Conservation (phyloP, 1,284 basidiomycete genomes). For the Ustilago xerochloae region DNA sequence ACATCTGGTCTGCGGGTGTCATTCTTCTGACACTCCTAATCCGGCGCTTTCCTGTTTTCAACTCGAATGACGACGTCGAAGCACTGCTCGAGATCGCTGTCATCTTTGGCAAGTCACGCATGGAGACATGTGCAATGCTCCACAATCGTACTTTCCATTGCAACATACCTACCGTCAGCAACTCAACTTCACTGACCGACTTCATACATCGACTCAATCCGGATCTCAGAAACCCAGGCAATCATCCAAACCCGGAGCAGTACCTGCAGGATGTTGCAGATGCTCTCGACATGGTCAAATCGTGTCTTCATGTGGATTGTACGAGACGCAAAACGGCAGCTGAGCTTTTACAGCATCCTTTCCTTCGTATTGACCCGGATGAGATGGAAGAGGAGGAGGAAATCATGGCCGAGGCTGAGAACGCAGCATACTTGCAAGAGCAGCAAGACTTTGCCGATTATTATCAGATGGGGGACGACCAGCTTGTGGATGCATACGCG, state of each 20-base stretch:
- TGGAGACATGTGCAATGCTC: slow-evolving; percentile 86
- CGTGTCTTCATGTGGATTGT: slow-evolving; percentile 62
- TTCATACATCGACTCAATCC: slow-evolving; percentile 63
- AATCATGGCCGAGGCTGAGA: slow-evolving; percentile 21
- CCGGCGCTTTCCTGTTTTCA: slow-evolving; percentile 92
- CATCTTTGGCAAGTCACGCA: slow-evolving; percentile 83
- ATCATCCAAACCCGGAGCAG: slow-evolving; percentile 56
- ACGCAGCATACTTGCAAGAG: slow-evolving; percentile 7
- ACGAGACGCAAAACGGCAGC: slow-evolving; percentile 59
- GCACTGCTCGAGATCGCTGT: slow-evolving; percentile 93
- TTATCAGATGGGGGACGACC: slow-evolving; percentile 15
- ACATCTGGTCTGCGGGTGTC: slow-evolving; percentile 94
- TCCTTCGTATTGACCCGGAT: slow-evolving; percentile 41
- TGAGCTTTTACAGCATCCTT: slow-evolving; percentile 59
- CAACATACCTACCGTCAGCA: slow-evolving; percentile 53
- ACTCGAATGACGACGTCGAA: slow-evolving; percentile 92
- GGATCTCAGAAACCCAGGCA: slow-evolving; percentile 39
- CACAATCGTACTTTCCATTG: slow-evolving; percentile 74
- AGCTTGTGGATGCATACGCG: background rate
- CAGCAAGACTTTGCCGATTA: slow-evolving; percentile 35
- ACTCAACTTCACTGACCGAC: slow-evolving; percentile 51
- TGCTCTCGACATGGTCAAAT: slow-evolving; percentile 59
- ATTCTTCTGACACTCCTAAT: slow-evolving; percentile 92
- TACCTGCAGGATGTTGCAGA: slow-evolving; percentile 55
- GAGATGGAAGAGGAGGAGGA: slow-evolving; percentile 14